Evolutionary conservation across 495 filamentous ascomycete genomes (phyloP).

Genomic region (Aspergillus cristatus): DNA sequence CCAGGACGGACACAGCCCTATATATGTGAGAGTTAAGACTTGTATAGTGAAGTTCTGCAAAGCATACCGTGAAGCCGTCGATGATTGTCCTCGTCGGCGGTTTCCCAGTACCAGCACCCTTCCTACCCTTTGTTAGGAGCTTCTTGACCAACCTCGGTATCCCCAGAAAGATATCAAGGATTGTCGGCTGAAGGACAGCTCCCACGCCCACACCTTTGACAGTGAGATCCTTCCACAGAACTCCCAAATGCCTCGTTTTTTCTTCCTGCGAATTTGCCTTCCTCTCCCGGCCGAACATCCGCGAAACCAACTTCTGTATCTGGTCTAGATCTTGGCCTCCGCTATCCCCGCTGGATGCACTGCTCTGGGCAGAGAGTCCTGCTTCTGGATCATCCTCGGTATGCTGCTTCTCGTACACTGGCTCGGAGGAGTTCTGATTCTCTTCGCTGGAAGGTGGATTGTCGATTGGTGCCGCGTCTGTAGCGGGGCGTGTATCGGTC

Average conservation of each 20-base stretch:
- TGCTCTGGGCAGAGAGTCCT: constrained; percentile 42
- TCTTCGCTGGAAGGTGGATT: not conserved
- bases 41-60: constrained; percentile 15
- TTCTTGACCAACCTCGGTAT: constrained; percentile 43
- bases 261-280: constrained; percentile 58
- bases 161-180: constrained; percentile 54
- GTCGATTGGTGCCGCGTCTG: too few species aligned
- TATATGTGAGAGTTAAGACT: not conserved
- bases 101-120: constrained; percentile 34
- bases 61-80: constrained; percentile 46
- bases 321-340: constrained; percentile 46
- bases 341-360: constrained; percentile 21
- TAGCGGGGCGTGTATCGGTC: too few species aligned
- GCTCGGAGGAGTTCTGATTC: not conserved
- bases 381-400: constrained; percentile 44
- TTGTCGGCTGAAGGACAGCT: constrained; percentile 54
- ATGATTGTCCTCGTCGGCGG: constrained; percentile 53
- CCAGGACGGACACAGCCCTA: constrained; percentile 39
- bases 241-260: constrained; percentile 47
- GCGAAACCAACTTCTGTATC: constrained; percentile 50
- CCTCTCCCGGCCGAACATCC: constrained; percentile 54
- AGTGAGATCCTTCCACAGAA: constrained; percentile 52
- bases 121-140: constrained; percentile 33
- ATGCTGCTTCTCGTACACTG: constrained; percentile 5
- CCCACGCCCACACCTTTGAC: constrained; percentile 61